Conservation (phyloP, 352 stramenopile species). For the Phytophthora kernoviae region DNA sequence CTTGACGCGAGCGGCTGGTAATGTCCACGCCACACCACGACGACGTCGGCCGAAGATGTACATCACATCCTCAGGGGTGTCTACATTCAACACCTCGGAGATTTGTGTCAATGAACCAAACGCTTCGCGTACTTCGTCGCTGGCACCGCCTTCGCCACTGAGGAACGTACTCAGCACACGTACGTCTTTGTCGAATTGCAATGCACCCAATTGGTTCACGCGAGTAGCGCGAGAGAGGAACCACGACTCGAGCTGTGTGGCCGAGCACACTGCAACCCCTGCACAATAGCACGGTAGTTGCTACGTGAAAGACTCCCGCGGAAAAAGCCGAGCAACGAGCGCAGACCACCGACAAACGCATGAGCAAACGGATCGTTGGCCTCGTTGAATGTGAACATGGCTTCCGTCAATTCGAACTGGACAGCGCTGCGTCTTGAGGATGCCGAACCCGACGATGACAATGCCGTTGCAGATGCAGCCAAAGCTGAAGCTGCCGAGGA, state of each 20-base stretch:
- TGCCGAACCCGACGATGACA: conserved; percentile 29
- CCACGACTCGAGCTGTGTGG: conserved; percentile 67
- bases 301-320: conserved; percentile 51
- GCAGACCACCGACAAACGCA: conserved; percentile 68
- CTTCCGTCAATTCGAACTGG: conserved; percentile 83
- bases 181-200: conserved; percentile 89
- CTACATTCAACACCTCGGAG: conserved; percentile 73
- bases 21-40: conserved; percentile 71
- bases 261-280: conserved; percentile 48
- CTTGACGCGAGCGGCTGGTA: conserved; percentile 72
- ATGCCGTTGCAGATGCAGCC: conserved; percentile 32
- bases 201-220: conserved; percentile 82
- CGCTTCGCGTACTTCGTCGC: conserved; percentile 53
- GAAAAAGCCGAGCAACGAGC: conserved; percentile 59
- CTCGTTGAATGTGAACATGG: conserved; percentile 89
- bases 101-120: conserved; percentile 75
- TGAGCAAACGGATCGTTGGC: conserved; percentile 88
- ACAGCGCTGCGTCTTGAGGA: conserved; percentile 45
- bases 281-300: conserved; percentile 66
- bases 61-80: conserved; percentile 70
- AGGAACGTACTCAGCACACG: conserved; percentile 77
- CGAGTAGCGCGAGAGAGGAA: conserved; percentile 55
- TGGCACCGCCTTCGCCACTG: conserved; percentile 39
- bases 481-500: conserved; percentile 38
- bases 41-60: conserved; percentile 74